Conservation (phyloP, 139 green algal species). For the Chlorella ohadii region DNA sequence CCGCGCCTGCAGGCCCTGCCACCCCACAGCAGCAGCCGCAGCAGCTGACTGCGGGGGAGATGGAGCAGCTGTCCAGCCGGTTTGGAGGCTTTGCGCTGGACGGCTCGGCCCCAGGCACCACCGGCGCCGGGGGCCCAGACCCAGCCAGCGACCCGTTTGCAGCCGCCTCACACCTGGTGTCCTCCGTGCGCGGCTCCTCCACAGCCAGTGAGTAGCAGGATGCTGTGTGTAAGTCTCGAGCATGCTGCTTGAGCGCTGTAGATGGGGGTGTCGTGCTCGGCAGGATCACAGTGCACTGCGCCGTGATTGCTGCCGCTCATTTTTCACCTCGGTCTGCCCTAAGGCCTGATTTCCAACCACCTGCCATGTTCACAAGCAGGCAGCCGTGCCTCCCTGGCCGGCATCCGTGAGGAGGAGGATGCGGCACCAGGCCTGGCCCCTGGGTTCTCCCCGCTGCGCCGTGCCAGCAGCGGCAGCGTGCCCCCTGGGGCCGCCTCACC, state of each 20-base stretch:
- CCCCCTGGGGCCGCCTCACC: background rate
- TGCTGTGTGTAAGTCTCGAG: no score
- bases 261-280: no score
- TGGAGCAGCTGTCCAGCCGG: background rate
- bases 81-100: background rate
- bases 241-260: no score
- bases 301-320: no score
- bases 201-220: background rate
- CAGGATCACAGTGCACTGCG: no score
- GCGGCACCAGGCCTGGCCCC: background rate
- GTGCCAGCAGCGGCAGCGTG: constrained; percentile 2
- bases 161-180: constrained; percentile 11
- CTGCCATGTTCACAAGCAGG: background rate
- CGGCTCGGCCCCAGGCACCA: background rate
- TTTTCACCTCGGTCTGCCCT: no score
- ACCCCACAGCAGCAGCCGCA: no score
- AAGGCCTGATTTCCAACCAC: no score
- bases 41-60: background rate
- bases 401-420: no score
- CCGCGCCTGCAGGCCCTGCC: no score
- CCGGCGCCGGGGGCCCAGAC: background rate
- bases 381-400: background rate
- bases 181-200: background rate
- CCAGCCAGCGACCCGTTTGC: constrained; percentile 8
- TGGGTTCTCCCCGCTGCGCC: background rate